Evolutionary conservation across 129 eudicot genomes (phyloP), one percentile per base, ranked within the genome.

Genomic region (Flaveria brownii): DNA sequence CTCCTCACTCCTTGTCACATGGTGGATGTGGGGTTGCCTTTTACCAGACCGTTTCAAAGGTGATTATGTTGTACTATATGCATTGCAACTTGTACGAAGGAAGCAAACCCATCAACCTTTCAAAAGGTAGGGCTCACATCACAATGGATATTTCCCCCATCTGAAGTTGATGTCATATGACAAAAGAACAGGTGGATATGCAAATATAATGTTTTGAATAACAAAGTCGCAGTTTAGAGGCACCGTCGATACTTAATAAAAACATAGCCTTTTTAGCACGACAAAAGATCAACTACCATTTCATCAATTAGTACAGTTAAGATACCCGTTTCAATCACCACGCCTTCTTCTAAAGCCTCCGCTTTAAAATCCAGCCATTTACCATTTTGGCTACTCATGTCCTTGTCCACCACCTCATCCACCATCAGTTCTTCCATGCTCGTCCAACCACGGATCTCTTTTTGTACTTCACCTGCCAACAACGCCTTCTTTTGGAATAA

Each of bases 341-440:
- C 66, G 51, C 96, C 87, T 79, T 91, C 98, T 79, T 94, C 96
- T 78, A 87, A 87, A 20, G 87, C 87, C 81, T 91, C 98, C 7
- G 30, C 39, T 45, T 86, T 87, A 80, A 94, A 94, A 63, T 91
- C 97, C 16, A 89, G 81, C 98, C 98, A 94, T 74, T 84, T 91
- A 71, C 97, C 97, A 0, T 74, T 52, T 13, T 84, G 83, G 57
- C 62, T 78, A 79, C 97, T 89, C 98, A 94, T 94, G 17, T 94
- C 97, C 78, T 76, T 88, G 45, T 94, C 96, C 43, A 94, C 97
- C 73, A 89, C 84, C 75, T 91, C 98, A 56, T 94, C 98, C 74
- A 86, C 92, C 85, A 84, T 80, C 78, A 91, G 54, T 62, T 89
- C 97, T 64, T 78, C 93, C 88, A 80, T 88, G 80, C 80, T 86